Evolutionary conservation across 2,329 filamentous ascomycete species (phyloP), one percentile per base, ranked within the genome.

Genomic region (Alternaria longipes): DNA sequence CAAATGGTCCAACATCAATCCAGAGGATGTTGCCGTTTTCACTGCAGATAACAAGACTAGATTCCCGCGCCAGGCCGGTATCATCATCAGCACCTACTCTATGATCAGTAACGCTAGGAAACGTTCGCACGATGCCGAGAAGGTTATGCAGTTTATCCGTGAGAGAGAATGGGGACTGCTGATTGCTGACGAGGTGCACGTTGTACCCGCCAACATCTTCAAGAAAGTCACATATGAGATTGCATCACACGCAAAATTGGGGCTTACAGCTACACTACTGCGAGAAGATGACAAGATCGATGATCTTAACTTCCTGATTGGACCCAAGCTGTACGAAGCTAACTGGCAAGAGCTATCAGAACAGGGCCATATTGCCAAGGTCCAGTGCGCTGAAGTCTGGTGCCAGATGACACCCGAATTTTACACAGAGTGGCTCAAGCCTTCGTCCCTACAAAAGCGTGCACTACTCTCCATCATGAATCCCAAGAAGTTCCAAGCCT

Each of bases 281-380:
- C 88, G 95, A 83, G 95, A 99, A 80, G 95, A 99, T 74, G 94
- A 99, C 84, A 98, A 98, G 82, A 99, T 99, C 75, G 92, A 92
- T 26, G 94, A 98, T 83, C 81, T 99, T 46, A 99, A 99, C 78
- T 99, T 98, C 76, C 82, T 99, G 60, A 98, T 99, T 72, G 95
- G 95, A 0, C 95, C 95, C 0, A 99, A 99, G 79, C 84, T 99
- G 0, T 99, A 97, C 76, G 95, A 99, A 80, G 95, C 95, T 28
- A 99, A 99, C 78, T 99, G 95, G 95, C 97, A 98, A 89, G 95
- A 99, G 78, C 86, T 99, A 41, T 95, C 94, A 1, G 92, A 97
- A 73, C 93, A 97, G 80, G 95, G 95, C 0, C 94, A 97, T 75
- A 99, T 99, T 77, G 95, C 95, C 36, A 91, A 93, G 69, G 95